These are phyloP conservation scores for Terana coerulea DNA, from an alignment of 768 basidiomycete genomes.

Conservation along the genomic window DNA sequence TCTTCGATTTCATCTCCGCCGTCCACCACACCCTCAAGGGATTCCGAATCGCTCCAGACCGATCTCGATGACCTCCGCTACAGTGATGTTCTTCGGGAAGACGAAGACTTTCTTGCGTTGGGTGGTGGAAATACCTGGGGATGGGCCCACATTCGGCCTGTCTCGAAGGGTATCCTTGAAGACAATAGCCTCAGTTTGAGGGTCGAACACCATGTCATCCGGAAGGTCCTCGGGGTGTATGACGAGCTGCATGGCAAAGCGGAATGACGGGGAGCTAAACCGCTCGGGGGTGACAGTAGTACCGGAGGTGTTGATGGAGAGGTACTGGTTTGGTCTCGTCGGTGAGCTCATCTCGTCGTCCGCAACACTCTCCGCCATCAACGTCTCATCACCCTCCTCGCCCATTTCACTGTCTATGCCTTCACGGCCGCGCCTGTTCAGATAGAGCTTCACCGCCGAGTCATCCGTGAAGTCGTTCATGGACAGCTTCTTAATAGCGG, in stretches of 20 bases:
- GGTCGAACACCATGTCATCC: constrained; percentile 93
- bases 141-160: constrained; percentile 38
- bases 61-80: constrained; percentile 93
- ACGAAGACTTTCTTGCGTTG: constrained; percentile 80
- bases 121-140: constrained; percentile 53
- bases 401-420: constrained; percentile 37
- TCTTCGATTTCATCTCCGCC: constrained; percentile 98
- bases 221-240: constrained; percentile 91
- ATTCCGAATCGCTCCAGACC: constrained; percentile 94
- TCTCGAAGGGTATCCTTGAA: constrained; percentile 72
- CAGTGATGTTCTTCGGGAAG: constrained; percentile 92
- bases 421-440: constrained; percentile 59
- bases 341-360: constrained; percentile 27
- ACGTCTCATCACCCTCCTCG: constrained; percentile 39
- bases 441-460: constrained; percentile 93
- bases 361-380: constrained; percentile 34
- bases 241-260: constrained; percentile 83
- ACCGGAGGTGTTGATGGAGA: constrained; percentile 37
- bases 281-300: constrained; percentile 57
- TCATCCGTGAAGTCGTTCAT: constrained; percentile 99
- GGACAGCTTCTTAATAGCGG: constrained; percentile 88
- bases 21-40: constrained; percentile 93
- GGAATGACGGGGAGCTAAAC: constrained; percentile 77
- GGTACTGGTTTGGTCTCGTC: constrained; percentile 29
- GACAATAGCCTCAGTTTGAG: constrained; percentile 90